phyloP scores from a whole-genome alignment of 768 basidiomycete genomes.

The Tylopilus vinaceipallidus region DNA sequence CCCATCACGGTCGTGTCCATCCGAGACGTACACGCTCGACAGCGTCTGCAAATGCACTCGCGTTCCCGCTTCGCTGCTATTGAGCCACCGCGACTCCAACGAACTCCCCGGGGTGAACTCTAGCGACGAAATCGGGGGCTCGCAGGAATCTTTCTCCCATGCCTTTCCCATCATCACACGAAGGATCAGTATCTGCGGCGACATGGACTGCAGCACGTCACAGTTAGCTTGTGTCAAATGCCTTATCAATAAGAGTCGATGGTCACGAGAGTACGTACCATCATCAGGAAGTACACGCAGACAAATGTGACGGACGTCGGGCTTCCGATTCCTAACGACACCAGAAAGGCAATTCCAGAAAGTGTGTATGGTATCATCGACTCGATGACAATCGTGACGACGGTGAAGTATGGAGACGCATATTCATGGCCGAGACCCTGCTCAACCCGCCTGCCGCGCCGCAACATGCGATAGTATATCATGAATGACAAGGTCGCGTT shows the following conservation, averaged over 20 bases:
- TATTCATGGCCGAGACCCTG: constrained; percentile 14
- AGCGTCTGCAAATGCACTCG: neutral
- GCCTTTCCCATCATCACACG: constrained; percentile 17
- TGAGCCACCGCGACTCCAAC: neutral
- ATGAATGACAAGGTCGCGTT: constrained; percentile 16
- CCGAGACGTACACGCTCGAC: neutral
- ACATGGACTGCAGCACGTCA: constrained; percentile 17
- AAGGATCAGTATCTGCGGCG: constrained; percentile 26
- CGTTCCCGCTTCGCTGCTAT: neutral
- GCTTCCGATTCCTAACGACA: constrained; percentile 15
- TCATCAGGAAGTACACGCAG: constrained; percentile 17
- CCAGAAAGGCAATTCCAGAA: constrained; percentile 21
- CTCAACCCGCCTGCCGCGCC: neutral
- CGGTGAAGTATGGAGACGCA: constrained; percentile 15
- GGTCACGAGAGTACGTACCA: constrained; percentile 9
- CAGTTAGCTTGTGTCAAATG: too few relatives aligned
- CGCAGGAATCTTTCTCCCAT: constrained; percentile 4
- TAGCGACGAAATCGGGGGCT: neutral
- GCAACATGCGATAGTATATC: constrained; percentile 21
- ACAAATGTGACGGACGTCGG: constrained; percentile 8
- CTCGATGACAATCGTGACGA: constrained; percentile 17
- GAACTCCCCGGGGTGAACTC: neutral
- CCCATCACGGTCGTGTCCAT: neutral
- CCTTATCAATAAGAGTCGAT: too few relatives aligned
- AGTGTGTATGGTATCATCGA: constrained; percentile 25